phyloP scores from a whole-genome alignment of 306 rosid species.

The Casuarina equisetifolia region DNA sequence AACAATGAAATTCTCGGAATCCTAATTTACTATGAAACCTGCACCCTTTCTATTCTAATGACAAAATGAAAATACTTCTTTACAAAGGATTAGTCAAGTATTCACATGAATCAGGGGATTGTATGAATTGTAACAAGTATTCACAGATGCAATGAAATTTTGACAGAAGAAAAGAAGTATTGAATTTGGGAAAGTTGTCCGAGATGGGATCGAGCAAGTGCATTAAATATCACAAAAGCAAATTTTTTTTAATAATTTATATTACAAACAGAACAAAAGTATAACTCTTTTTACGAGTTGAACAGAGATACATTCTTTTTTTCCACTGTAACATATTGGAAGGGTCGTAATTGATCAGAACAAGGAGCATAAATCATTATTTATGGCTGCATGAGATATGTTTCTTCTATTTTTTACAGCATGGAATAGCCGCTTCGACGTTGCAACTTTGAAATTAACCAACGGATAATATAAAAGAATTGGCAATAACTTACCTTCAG shows the following conservation, averaged over 20 bases:
- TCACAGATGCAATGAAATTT: no score
- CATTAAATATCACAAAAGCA: neutral
- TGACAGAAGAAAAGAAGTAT: no score
- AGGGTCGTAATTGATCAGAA: neutral
- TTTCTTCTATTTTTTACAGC: neutral
- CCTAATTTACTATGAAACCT: conserved; percentile 13
- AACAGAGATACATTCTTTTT: no score
- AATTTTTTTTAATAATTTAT: neutral
- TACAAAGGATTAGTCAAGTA: neutral
- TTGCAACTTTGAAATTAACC: neutral
- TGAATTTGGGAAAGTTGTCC: neutral
- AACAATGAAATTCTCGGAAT: conserved; percentile 10
- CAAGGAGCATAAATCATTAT: neutral
- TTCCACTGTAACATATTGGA: neutral
- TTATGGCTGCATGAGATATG: neutral
- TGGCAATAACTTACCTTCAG: conserved; percentile 48
- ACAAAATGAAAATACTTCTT: neutral
- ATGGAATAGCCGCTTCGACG: neutral
- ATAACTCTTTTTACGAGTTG: no score
- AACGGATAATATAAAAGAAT: neutral
- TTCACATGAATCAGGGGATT: neutral
- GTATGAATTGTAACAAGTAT: neutral
- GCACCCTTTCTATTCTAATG: neutral
- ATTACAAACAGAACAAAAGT: neutral
- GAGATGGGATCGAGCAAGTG: neutral